Evolutionary conservation across 768 basidiomycete species (phyloP).

Genomic region (Tephrocybe sp.): DNA sequence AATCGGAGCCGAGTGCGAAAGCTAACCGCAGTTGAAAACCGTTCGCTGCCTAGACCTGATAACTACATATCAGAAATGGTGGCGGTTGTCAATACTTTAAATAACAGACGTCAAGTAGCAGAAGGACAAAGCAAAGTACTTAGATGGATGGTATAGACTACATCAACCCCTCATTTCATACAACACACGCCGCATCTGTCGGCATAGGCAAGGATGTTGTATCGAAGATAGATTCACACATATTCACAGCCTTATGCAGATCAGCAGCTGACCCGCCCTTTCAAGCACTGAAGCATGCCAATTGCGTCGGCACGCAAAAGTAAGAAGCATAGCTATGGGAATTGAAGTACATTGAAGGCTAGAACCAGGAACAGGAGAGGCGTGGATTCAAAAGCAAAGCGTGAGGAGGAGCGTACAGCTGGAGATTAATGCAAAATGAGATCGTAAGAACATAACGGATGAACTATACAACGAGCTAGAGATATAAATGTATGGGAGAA

Average conservation of each 20-base stretch:
- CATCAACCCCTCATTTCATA: neutral
- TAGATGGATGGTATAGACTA: no score
- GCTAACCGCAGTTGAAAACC: no score
- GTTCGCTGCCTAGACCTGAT: no score
- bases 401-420: slow-evolving; percentile 2
- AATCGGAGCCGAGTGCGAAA: no score
- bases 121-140: no score
- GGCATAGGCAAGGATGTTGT: neutral
- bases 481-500: slow-evolving; percentile 9
- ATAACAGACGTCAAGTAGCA: no score
- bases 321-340: neutral
- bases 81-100: no score
- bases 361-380: slow-evolving; percentile 3
- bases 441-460: slow-evolving; percentile 13
- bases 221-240: neutral
- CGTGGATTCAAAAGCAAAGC: slow-evolving; percentile 4
- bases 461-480: slow-evolving; percentile 10
- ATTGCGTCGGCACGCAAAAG: neutral
- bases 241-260: neutral
- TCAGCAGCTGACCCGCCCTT: neutral
- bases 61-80: no score
- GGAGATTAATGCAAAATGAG: slow-evolving; percentile 9
- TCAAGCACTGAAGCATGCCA: neutral
- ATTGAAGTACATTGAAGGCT: slow-evolving; percentile 6
- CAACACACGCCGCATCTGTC: neutral